Evolutionary conservation across 164 flowering plant genomes (phyloP), one percentile per base, ranked within the genome.

Genomic region (Tetrastigma voinierianum): DNA sequence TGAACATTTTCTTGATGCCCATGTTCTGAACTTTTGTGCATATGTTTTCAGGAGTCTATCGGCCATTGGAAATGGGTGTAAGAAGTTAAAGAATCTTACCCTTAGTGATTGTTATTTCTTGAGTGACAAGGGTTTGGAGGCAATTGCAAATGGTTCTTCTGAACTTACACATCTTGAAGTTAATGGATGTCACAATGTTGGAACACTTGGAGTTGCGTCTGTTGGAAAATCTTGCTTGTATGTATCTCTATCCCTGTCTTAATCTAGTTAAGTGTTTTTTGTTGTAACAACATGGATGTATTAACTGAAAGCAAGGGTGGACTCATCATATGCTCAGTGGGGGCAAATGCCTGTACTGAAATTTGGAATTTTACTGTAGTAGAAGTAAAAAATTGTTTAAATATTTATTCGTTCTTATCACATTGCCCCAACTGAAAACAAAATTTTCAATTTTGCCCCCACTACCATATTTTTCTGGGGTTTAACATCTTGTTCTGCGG

Each of bases 141-240:
- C 92, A 64, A 78, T 94, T 76, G 93, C 97, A 21, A 53, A 66
- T 65, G 96, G 96, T 67, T 94, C 97, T 80, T 55, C 81, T 24
- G 89, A 81, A 64, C 95, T 94, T 49, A 84, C 86, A 15, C 90
- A 84, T 82, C 91, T 94, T 72, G 96, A 94, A 83, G 84, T 94
- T 40, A 90, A 89, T 82, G 95, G 97, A 54, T 90, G 98, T 79
- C 97, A 88, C 73, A 83, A 86, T 64, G 84, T 94, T 76, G 96
- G 96, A 65, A 84, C 96, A 61, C 17, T 65, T 64, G 98, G 98
- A 58, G 62, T 91, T 24, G 90, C 85, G 71, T 80, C 86, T 53
- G 75, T 94, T 80, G 98, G 96, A 72, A 87, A 68, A 83, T 90
- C 82, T 70, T 88, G 97, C 90, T 72, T 47, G 97, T 94, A 77